Conservation (phyloP, 78 protist species). For the Dictyostelium citrinum region DNA sequence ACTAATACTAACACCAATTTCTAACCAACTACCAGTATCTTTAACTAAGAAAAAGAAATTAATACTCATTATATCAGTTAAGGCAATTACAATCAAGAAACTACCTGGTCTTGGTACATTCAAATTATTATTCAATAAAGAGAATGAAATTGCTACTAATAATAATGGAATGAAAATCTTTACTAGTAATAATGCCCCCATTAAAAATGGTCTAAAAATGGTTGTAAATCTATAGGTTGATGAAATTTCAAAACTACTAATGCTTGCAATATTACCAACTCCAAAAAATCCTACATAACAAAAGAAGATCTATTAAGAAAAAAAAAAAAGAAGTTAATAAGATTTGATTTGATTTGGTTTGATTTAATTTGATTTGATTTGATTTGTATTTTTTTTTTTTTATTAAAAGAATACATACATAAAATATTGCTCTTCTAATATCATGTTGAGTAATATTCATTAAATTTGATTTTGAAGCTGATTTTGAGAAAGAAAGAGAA, state of each 20-base stretch:
- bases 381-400: neutral
- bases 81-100: slow-evolving; percentile 75
- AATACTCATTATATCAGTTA: slow-evolving; percentile 87
- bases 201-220: slow-evolving; percentile 86
- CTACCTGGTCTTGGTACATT: slow-evolving; percentile 50
- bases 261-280: slow-evolving; percentile 93
- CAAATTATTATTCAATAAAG: slow-evolving; percentile 37
- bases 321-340: neutral
- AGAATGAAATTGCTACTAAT: slow-evolving; percentile 62
- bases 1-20: slow-evolving; percentile 86
- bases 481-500: neutral
- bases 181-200: slow-evolving; percentile 73
- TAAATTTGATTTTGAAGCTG: neutral
- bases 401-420: slow-evolving; percentile 41
- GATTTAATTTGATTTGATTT: too few species aligned
- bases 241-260: slow-evolving; percentile 86
- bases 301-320: slow-evolving; percentile 53
- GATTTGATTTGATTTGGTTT: too few species aligned
- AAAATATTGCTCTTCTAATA: slow-evolving; percentile 74
- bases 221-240: slow-evolving; percentile 79
- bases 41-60: slow-evolving; percentile 92
- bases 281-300: slow-evolving; percentile 90
- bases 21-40: slow-evolving; percentile 91
- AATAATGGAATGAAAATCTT: slow-evolving; percentile 86
- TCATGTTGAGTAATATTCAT: slow-evolving; percentile 53